These are phyloP conservation scores for Aspergillus amoenus DNA, from an alignment of 2,329 filamentous ascomycete genomes.

Conservation along the genomic window DNA sequence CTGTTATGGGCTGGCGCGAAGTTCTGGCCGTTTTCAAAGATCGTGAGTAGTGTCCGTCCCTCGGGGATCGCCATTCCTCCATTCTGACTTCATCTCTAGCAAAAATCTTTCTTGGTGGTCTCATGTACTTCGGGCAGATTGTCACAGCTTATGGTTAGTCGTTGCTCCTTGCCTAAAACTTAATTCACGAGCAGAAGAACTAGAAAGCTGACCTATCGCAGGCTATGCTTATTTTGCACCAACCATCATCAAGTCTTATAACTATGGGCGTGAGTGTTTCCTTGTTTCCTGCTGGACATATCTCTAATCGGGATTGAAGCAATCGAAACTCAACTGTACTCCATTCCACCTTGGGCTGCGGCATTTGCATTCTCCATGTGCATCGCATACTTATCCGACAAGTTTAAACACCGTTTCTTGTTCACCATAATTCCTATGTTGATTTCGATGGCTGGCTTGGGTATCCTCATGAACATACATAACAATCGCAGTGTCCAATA, in stretches of 20 bases:
- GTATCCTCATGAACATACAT: conserved; percentile 70
- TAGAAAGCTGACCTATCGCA: conserved; percentile 20
- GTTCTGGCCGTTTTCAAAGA: conserved; percentile 67
- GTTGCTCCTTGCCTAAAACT: not conserved
- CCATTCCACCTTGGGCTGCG: conserved; percentile 62
- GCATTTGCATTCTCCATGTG: conserved; percentile 79
- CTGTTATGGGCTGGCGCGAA: conserved; percentile 59
- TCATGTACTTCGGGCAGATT: conserved; percentile 81
- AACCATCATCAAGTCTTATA: conserved; percentile 66
- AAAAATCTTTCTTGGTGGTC: conserved; percentile 70
- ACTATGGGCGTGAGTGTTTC: conserved; percentile 52
- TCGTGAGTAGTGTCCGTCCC: conserved; percentile 37
- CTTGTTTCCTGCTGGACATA: not conserved
- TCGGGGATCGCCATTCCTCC: conserved; percentile 6
- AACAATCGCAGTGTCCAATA: conserved; percentile 66
- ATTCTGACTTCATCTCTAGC: conserved; percentile 27
- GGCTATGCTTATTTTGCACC: conserved; percentile 74
- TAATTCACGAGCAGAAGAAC: not conserved
- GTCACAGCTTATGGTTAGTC: conserved; percentile 67
- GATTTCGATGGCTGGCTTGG: conserved; percentile 72
- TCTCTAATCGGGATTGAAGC: conserved; percentile 23
- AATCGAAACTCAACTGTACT: conserved; percentile 53
- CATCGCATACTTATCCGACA: conserved; percentile 71
- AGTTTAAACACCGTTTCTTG: conserved; percentile 67
- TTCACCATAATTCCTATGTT: conserved; percentile 70